Evolutionary conservation across 1,139 yeast species (phyloP), one percentile per base, ranked within the genome.

Genomic region (Pneumocystis oryctolagi): DNA sequence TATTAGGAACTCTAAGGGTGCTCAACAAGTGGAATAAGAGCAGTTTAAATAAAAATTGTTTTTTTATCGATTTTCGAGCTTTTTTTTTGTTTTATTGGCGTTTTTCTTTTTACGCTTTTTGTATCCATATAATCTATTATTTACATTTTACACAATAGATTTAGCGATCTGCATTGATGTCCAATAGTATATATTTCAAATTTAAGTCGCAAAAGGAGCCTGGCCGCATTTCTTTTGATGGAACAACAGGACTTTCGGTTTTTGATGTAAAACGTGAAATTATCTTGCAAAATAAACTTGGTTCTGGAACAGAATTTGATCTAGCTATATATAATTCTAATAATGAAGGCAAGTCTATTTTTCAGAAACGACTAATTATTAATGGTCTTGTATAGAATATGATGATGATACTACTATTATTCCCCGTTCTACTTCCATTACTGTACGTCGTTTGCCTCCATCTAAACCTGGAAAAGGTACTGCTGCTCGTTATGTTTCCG

Each of bases 191-290:
- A 34, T 92, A 89, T 73, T 92, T 92, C 73, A 81, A 84, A 73
- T 92, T 92, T 74, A 78, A 84, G 67, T 94, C 96, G 58, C 97
- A 90, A 73, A 86, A 84, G 73, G 84, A 82, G 62, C 84, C 87
- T 60, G 83, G 88, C 1, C 82, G 95, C 60, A 83, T 92, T 60
- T 82, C 85, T 62, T 94, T 92, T 72, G 98, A 94, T 73, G 98
- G 98, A 35, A 60, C 66, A 20, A 90, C 97, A 0, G 97, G 97
- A 40, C 83, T 94, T 63, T 87, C 95, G 12, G 96, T 90, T 14
- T 92, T 90, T 76, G 98, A 92, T 72, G 77, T 92, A 67, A 94
- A 94, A 74, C 83, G 92, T 67, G 97, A 92, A 70, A 89, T 92
- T 64, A 85, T 94, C 61, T 74, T 80, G 37, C 89, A 85, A 61